These are phyloP conservation scores for Termitomyces sp. DNA, from an alignment of 768 basidiomycete genomes.

Conservation along the genomic window DNA sequence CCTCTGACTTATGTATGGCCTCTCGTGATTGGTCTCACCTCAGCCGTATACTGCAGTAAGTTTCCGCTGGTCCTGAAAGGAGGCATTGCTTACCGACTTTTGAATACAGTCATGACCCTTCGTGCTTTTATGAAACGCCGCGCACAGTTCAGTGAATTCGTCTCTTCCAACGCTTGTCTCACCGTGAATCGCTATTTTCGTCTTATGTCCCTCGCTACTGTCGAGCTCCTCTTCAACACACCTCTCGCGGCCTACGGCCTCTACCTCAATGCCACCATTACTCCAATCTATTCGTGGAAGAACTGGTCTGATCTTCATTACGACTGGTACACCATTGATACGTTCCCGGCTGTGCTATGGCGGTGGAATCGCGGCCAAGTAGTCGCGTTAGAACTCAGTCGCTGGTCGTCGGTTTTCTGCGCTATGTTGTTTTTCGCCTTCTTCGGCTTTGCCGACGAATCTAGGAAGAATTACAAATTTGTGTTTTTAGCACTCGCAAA, in stretches of 20 bases:
- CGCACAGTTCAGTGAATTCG: slow-evolving; percentile 38
- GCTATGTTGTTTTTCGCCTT: slow-evolving; percentile 61
- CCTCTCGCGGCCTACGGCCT: slow-evolving; percentile 37
- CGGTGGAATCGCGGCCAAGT: slow-evolving; percentile 19
- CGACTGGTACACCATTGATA: slow-evolving; percentile 41
- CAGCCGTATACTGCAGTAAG: slow-evolving; percentile 32
- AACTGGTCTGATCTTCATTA: slow-evolving; percentile 50
- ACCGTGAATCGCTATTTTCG: slow-evolving; percentile 49
- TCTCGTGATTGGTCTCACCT: slow-evolving; percentile 33
- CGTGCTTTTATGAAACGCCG: slow-evolving; percentile 38
- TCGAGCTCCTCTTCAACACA: slow-evolving; percentile 45
- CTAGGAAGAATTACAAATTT: slow-evolving; percentile 47
- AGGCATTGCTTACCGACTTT: too few relatives aligned
- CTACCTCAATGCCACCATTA: slow-evolving; percentile 29
- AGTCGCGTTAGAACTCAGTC: slow-evolving; percentile 35
- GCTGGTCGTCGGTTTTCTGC: slow-evolving; percentile 46
- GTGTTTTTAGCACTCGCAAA: slow-evolving; percentile 37
- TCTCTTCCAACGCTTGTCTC: slow-evolving; percentile 38
- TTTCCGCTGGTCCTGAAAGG: too few relatives aligned
- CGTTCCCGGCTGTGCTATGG: slow-evolving; percentile 43
- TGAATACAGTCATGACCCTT: slow-evolving; percentile 35
- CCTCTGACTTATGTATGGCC: slow-evolving; percentile 41
- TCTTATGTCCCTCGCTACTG: slow-evolving; percentile 50
- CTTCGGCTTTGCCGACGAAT: slow-evolving; percentile 65
- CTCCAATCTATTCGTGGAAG: slow-evolving; percentile 39